phyloP scores from a whole-genome alignment of 2,329 filamentous ascomycete species.

The Nothophaeocryptopus gaeumannii region DNA sequence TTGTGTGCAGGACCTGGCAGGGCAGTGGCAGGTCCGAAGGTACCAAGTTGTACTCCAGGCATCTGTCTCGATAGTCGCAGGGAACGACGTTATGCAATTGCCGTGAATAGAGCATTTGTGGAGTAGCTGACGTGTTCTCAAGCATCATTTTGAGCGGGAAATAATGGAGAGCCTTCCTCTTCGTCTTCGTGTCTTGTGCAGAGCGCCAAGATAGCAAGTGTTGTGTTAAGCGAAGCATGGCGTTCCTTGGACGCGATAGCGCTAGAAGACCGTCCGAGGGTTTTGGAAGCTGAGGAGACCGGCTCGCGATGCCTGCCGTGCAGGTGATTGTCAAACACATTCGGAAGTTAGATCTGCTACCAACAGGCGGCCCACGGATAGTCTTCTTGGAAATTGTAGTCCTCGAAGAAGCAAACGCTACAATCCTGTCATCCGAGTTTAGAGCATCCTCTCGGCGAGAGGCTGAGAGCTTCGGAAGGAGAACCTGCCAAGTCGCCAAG shows the following conservation, averaged over 20 bases:
- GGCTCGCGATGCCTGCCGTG: neutral
- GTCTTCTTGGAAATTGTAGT: neutral
- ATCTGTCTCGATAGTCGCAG: neutral
- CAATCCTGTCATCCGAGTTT: neutral
- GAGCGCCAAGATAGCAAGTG: conserved; percentile 6
- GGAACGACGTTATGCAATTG: neutral
- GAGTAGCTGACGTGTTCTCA: conserved; percentile 8
- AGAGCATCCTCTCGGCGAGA: neutral
- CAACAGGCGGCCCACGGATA: neutral
- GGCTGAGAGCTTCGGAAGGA: neutral
- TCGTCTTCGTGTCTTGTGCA: conserved; percentile 7
- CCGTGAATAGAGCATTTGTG: neutral
- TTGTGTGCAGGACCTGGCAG: too few relatives aligned
- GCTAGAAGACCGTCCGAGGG: conserved; percentile 6
- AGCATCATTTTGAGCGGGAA: neutral
- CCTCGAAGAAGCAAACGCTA: neutral
- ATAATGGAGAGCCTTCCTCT: neutral
- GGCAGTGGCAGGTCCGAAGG: neutral
- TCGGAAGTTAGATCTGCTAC: neutral
- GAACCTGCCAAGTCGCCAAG: neutral
- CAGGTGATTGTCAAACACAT: neutral
- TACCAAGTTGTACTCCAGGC: neutral
- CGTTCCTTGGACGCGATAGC: conserved; percentile 10
- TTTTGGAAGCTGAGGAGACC: neutral
- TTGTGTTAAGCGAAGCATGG: conserved; percentile 10